These are phyloP conservation scores for Neospora caninum DNA, from an alignment of 169 alveolate genomes.

Conservation along the genomic window DNA sequence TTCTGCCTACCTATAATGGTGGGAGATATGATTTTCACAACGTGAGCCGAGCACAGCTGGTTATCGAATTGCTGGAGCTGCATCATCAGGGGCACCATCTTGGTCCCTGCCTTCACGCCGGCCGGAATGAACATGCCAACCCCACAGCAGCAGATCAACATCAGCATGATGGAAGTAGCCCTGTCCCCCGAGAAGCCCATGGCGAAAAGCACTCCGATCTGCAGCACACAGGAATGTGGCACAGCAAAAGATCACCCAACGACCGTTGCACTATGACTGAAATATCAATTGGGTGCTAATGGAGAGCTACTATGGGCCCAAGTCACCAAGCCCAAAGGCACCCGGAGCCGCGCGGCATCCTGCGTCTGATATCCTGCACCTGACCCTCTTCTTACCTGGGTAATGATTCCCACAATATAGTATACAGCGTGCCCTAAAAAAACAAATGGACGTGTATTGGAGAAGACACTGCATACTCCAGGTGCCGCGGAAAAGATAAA, in stretches of 20 bases:
- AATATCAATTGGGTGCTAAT: no score
- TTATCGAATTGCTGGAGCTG: neutral
- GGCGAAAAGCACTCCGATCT: neutral
- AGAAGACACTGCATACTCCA: no score
- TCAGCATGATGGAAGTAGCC: neutral
- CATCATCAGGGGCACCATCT: neutral
- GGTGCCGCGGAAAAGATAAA: no score
- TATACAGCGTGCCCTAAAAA: neutral
- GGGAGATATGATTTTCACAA: neutral
- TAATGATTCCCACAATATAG: neutral
- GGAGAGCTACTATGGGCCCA: neutral
- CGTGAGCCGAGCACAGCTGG: constrained; percentile 14
- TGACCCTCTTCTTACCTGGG: neutral
- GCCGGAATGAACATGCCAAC: neutral
- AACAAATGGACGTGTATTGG: no score
- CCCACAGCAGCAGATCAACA: neutral
- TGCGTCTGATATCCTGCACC: no score
- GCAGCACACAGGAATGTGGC: neutral
- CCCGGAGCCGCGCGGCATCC: neutral
- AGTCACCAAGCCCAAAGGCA: neutral
- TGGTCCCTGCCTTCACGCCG: constrained; percentile 8
- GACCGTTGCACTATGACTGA: no score
- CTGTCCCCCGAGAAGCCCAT: neutral
- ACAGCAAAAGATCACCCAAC: neutral
- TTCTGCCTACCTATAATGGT: neutral